A percentile compares a stretch with the other conserved stretches of the same genome.
Conservation (phyloP, 805 yeast species). For the Suhomyces tanzawaensis region DNA sequence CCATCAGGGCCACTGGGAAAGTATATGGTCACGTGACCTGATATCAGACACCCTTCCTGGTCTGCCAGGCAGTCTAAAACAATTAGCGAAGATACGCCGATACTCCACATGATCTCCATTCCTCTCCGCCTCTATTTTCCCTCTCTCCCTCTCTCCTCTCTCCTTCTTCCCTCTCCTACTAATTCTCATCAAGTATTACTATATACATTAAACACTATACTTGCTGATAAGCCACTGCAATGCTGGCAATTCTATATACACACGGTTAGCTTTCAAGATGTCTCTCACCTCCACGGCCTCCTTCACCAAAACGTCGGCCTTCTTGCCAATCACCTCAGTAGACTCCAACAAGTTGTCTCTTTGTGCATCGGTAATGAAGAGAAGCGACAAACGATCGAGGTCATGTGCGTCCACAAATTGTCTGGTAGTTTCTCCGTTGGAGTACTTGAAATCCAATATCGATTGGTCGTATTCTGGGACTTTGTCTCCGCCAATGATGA, state of each 20-base stretch:
- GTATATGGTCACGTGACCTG: neutral
- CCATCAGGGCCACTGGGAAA: no score
- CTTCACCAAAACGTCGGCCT: constrained; percentile 64
- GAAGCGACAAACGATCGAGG: constrained; percentile 50
- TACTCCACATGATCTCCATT: no score
- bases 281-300: constrained; percentile 85
- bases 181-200: no score
- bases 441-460: constrained; percentile 37
- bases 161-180: no score
- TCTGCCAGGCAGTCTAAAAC: no score
- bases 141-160: no score
- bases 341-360: constrained; percentile 61
- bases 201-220: constrained; percentile 22
- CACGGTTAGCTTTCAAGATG: constrained; percentile 71
- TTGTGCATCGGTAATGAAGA: constrained; percentile 65
- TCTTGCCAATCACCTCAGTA: constrained; percentile 49
- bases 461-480: constrained; percentile 16
- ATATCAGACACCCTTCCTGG: no score
- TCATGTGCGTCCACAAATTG: constrained; percentile 50
- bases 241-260: constrained; percentile 71
- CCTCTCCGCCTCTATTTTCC: no score
- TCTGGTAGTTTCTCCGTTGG: constrained; percentile 45
- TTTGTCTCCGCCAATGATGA: constrained; percentile 56
- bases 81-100: no score
- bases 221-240: constrained; percentile 54